Evolutionary conservation across 2,329 filamentous ascomycete genomes (phyloP), one percentile per base, ranked within the genome.

Genomic region (Aspergillus chevalieri): DNA sequence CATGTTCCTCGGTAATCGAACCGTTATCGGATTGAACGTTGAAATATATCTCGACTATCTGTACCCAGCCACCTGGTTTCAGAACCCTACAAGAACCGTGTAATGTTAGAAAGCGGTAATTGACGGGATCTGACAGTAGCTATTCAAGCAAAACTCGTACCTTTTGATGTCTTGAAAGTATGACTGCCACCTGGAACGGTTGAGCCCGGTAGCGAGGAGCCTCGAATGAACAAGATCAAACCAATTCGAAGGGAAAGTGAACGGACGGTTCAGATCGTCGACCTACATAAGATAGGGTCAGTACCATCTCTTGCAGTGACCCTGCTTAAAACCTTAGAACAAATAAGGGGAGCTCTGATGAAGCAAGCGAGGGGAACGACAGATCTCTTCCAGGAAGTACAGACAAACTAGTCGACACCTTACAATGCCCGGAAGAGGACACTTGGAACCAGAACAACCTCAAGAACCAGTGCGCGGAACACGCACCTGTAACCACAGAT

Each of bases 21-120:
- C 89, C 89, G 60, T 88, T 94, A 58, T 92, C 83, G 0, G 89
- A 95, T 66, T 95, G 91, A 22, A 88, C 83, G 56, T 89, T 89
- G 66, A 85, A 85, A 62, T 94, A 89, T 59, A 91, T 80, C 64
- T 95, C 91, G n/a, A 88, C 81, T 78, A 95, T 84, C 63, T 95
- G 89, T 51, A 87, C 79, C 89, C 89, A 95, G 1, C 91, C 90
- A 2, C 84, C 86, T 5, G 83, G 85, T 46, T 82, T 85, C 54
- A 91, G 73, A 2, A 68, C 65, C 54, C 66, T 69, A 47, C 44
- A 44, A 30, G 3, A 47, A 19, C 12, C n/a, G 38, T 43, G 17
- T 8, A 44, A 52, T 56, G 19, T 41, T 39, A 59, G 57, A 39
- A 42, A 19, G 36, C 24, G 22, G 10, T 14, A 7, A 14, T 14